Evolutionary conservation across 164 flowering plant species (phyloP).

Genomic region (Magnolia kwangsiensis): DNA sequence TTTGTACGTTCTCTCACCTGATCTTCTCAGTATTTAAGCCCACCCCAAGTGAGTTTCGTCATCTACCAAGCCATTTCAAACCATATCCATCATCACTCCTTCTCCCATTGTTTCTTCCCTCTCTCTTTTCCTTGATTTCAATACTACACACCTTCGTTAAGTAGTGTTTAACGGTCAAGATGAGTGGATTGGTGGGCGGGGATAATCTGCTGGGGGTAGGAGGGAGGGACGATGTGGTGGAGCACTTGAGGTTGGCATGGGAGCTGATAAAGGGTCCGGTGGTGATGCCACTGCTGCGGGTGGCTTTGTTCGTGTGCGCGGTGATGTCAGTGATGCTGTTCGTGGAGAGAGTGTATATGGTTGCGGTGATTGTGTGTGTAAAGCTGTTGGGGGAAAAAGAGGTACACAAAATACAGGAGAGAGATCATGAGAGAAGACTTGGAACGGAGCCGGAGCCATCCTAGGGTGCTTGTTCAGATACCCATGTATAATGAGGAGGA

Average conservation of each 20-base stretch:
- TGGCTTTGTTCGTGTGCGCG: conserved; percentile 38
- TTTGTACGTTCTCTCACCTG: not conserved
- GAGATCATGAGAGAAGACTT: conserved; percentile 41
- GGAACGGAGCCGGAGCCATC: conserved; percentile 38
- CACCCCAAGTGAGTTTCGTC: not conserved
- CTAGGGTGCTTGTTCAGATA: conserved; percentile 61
- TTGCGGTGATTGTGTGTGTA: conserved; percentile 38
- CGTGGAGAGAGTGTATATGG: conserved; percentile 59
- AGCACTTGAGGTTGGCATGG: conserved; percentile 31
- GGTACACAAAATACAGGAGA: conserved; percentile 40
- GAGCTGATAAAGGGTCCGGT: conserved; percentile 31
- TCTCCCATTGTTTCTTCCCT: not conserved
- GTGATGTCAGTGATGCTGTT: conserved; percentile 67
- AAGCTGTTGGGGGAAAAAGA: conserved; percentile 41
- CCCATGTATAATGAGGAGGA: conserved; percentile 77
- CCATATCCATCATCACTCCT: not conserved
- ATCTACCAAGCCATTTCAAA: not conserved
- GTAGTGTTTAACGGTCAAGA: not conserved
- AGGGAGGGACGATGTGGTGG: conserved; percentile 18
- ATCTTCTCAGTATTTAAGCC: not conserved
- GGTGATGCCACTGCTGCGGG: conserved; percentile 31
- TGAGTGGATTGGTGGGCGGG: conserved; percentile 26
- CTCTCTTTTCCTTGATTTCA: not conserved
- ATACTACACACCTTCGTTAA: not conserved
- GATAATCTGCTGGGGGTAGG: conserved; percentile 11